Base-by-base conservation (phyloP, 2,329 filamentous ascomycete species). In the Colletotrichum nymphaeae region DNA sequence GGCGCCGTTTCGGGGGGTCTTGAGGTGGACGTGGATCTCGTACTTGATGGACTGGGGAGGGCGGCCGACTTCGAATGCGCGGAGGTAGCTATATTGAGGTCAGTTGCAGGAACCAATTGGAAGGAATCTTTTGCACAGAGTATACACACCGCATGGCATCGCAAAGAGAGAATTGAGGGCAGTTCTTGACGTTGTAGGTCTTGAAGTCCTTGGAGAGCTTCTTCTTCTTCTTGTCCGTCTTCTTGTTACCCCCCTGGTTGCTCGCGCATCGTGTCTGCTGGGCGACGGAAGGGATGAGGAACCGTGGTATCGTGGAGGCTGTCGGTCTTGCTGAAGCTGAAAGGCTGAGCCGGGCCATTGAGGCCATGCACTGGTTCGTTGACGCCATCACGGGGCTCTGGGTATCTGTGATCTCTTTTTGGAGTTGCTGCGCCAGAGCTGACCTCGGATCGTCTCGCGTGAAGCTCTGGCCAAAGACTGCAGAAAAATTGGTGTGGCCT, bases 31-130 rank as follows among this genome's bases (percentile, higher is more conserved):
- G 78, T 94, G 90, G 63, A 98, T 79, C 82, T 98, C 97, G 86
- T 99, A 99, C 83, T 98, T 98, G 77, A 92, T 87, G 12, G 88
- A 86, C 3, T 89, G 88, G 3, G 94, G 93, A 62, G 92, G 89
- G 66, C 91, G 91, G 79, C 97, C 96, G 78, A 98, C 95, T 89
- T 99, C 97, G 79, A 93, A 92, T 60, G 97, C 96, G 79, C 95
- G 94, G 76, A 99, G 91, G 81, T 98, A 97, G 81, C 95, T 98
- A 64, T 58, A n/a, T 28, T 2, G 32, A 24, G 63, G 28, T 69
- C 63, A 75, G 75, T 74, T 66, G 14, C 16, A 9, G 24, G 56
- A 59, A 64, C 26, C 35, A 30, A 64, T 32, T 32, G 30, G 30
- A 16, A 62, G 37, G 22, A 16, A 16, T 60, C 19, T 14, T 30